Conservation (phyloP, 192 early-diverging fungal species). For the Entomortierella parvispora region DNA sequence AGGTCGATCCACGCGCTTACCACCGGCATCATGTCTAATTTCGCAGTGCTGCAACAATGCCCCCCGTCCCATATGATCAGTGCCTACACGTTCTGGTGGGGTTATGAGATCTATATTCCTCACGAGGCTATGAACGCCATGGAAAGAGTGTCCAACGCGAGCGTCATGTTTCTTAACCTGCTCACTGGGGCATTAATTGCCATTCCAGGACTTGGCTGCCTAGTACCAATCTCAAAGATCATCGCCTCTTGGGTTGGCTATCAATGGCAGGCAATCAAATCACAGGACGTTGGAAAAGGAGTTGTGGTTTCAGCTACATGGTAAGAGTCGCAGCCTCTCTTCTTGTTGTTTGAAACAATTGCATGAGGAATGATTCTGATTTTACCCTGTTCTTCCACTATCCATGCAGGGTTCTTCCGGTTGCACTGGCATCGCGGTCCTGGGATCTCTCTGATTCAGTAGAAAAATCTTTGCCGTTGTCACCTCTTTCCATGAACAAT, state of each 20-base stretch:
- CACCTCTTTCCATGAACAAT: neutral
- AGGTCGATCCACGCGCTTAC: constrained; percentile 29
- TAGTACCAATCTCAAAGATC: constrained; percentile 50
- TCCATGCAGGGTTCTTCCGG: constrained; percentile 45
- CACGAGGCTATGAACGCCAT: constrained; percentile 45
- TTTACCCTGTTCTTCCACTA: neutral
- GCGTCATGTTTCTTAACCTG: constrained; percentile 42
- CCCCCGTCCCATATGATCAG: constrained; percentile 30
- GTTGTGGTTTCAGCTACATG: constrained; percentile 55
- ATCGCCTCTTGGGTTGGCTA: constrained; percentile 56
- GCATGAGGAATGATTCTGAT: neutral
- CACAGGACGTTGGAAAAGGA: constrained; percentile 44
- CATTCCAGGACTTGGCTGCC: constrained; percentile 15
- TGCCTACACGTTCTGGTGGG: constrained; percentile 54
- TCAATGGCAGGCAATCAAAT: constrained; percentile 53
- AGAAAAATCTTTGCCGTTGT: neutral
- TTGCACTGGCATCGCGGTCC: constrained; percentile 49
- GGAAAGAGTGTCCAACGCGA: constrained; percentile 46
- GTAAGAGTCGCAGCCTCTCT: constrained; percentile 11
- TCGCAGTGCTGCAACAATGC: constrained; percentile 6
- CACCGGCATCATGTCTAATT: neutral
- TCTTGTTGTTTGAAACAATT: neutral
- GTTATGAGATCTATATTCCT: constrained; percentile 54
- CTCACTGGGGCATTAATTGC: constrained; percentile 22
- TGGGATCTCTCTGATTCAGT: constrained; percentile 30